Conservation (phyloP, 2,329 filamentous ascomycete genomes). For the Tolypocladium album region DNA sequence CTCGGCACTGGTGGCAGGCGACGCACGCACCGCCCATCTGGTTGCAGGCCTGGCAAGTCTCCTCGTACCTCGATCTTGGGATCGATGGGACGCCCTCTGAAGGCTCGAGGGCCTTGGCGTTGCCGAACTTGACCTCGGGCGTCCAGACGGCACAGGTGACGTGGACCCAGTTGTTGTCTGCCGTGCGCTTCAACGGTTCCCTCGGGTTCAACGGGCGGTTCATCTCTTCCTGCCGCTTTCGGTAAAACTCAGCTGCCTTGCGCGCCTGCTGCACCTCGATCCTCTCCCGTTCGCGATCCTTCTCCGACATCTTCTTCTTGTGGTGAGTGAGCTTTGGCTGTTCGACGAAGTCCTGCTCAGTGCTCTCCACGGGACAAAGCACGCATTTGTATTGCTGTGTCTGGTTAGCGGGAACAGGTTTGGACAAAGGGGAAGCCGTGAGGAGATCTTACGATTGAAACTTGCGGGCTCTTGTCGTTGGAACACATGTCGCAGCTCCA, state of each 20-base stretch:
- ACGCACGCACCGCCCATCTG: constrained; percentile 67
- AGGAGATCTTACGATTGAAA: constrained; percentile 64
- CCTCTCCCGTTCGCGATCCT: constrained; percentile 81
- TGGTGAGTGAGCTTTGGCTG: constrained; percentile 38
- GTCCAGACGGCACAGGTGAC: constrained; percentile 89
- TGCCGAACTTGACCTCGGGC: constrained; percentile 85
- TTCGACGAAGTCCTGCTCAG: constrained; percentile 75
- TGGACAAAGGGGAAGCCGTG: neutral
- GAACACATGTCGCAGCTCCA: constrained; percentile 95
- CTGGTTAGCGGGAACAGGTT: constrained; percentile 10
- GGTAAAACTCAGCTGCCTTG: constrained; percentile 72
- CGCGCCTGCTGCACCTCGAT: constrained; percentile 74
- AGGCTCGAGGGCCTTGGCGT: constrained; percentile 68
- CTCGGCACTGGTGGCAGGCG: constrained; percentile 64
- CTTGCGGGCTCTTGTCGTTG: constrained; percentile 84
- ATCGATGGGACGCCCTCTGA: constrained; percentile 88
- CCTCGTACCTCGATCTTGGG: constrained; percentile 58
- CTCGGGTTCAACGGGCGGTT: constrained; percentile 76
- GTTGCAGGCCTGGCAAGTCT: constrained; percentile 78
- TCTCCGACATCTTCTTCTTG: constrained; percentile 84
- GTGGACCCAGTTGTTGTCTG: constrained; percentile 97
- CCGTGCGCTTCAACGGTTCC: constrained; percentile 86
- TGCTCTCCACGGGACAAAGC: constrained; percentile 74
- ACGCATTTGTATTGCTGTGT: constrained; percentile 74
- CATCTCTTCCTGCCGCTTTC: constrained; percentile 70